These are phyloP conservation scores for Rhizophlyctis rosea DNA, from an alignment of 192 early-diverging fungal genomes.

Conservation along the genomic window DNA sequence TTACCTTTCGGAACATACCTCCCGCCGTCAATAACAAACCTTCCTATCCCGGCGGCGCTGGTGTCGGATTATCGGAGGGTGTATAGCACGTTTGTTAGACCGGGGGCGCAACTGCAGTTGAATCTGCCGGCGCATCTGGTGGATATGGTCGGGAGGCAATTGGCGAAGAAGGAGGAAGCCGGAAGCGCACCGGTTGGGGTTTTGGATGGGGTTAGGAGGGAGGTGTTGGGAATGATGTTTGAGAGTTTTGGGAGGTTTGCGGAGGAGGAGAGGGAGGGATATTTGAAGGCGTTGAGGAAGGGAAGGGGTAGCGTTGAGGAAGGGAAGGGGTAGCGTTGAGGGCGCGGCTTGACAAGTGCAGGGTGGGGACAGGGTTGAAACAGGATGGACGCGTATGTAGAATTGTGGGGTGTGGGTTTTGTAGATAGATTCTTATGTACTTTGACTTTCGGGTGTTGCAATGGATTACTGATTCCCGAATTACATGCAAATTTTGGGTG, in stretches of 20 bases:
- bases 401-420: no score
- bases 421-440: no score
- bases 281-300: slow-evolving; percentile 19
- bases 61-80: slow-evolving; percentile 15
- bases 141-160: slow-evolving; percentile 24
- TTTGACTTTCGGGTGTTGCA: no score
- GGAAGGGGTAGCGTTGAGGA: not conserved
- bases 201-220: slow-evolving; percentile 30
- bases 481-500: no score
- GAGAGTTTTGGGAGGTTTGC: slow-evolving; percentile 27
- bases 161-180: no score
- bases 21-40: slow-evolving; percentile 11
- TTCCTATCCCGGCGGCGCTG: slow-evolving; percentile 18
- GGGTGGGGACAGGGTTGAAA: no score
- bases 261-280: slow-evolving; percentile 17
- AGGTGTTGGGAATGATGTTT: slow-evolving; percentile 21
- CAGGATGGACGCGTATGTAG: no score
- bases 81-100: slow-evolving; percentile 24
- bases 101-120: slow-evolving; percentile 13
- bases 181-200: no score
- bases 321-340: no score
- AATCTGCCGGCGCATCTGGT: slow-evolving; percentile 18
- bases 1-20: slow-evolving; percentile 6
- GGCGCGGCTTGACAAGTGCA: no score
- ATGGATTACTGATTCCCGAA: no score